Evolutionary conservation across 2,329 filamentous ascomycete genomes (phyloP).

Genomic region (Chalaropsis thielavioides): DNA sequence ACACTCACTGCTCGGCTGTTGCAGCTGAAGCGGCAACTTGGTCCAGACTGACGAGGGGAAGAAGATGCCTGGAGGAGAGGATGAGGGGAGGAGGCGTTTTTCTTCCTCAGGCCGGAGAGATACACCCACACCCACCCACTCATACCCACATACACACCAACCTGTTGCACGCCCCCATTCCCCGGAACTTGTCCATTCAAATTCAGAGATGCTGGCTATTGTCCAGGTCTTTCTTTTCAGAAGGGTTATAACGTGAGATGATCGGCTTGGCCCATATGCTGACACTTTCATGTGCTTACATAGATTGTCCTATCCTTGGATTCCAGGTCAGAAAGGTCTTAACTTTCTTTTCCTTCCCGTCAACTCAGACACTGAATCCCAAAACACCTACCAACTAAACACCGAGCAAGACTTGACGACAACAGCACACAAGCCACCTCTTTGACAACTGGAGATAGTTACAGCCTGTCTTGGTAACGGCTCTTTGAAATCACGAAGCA

Average conservation of each 20-base stretch:
- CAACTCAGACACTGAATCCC: background rate
- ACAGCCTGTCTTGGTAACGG: background rate
- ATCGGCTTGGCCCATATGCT: background rate
- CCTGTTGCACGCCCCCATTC: background rate
- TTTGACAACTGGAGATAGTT: background rate
- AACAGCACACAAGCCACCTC: background rate
- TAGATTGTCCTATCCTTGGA: background rate
- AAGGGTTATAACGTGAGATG: slow-evolving; percentile 1
- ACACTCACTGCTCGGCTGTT: slow-evolving; percentile 1
- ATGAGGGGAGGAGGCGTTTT: background rate
- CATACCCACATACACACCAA: background rate
- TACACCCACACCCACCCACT: background rate
- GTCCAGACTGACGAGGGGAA: background rate
- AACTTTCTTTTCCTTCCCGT: slow-evolving; percentile 4
- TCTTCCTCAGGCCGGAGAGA: background rate
- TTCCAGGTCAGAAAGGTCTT: background rate
- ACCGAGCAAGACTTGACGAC: background rate
- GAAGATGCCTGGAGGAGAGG: background rate
- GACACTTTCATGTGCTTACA: background rate
- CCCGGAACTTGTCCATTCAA: background rate
- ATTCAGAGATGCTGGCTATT: background rate
- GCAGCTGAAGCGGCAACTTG: slow-evolving; percentile 1
- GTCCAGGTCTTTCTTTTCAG: background rate
- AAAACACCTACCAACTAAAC: background rate
- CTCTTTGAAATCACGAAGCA: background rate